These are phyloP conservation scores for Myxozyma nipponensis DNA, from an alignment of 805 yeast species.

Conservation along the genomic window DNA sequence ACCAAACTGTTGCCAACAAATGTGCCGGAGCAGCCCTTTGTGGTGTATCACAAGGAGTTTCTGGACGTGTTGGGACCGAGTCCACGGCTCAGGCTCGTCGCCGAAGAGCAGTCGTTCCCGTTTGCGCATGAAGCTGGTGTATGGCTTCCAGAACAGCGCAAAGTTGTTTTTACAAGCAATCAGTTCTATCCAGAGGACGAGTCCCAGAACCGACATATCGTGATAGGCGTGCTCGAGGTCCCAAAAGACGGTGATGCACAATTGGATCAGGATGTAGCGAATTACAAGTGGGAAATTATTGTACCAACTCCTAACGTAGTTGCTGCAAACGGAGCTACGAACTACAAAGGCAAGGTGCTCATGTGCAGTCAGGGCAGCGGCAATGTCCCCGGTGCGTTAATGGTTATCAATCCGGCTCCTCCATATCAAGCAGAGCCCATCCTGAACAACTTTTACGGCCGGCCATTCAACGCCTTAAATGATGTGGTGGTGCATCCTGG, in stretches of 20 bases:
- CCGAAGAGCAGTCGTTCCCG: conserved; percentile 24
- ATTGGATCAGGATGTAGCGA: not conserved
- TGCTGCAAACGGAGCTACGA: conserved; percentile 32
- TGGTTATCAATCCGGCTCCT: conserved; percentile 25
- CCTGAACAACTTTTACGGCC: conserved; percentile 32
- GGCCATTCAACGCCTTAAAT: conserved; percentile 33
- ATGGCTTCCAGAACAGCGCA: conserved; percentile 30
- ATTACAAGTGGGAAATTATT: conserved; percentile 27
- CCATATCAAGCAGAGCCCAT: conserved; percentile 26
- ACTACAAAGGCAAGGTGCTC: conserved; percentile 30
- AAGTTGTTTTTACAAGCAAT: conserved; percentile 34
- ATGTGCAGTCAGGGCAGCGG: conserved; percentile 32
- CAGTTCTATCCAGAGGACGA: conserved; percentile 20
- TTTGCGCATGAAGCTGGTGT: conserved; percentile 36
- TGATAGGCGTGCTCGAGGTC: conserved; percentile 19
- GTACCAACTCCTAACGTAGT: conserved; percentile 27
- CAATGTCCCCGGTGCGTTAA: conserved; percentile 25
- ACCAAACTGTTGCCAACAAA: not conserved
- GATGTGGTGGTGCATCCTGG: conserved; percentile 32
- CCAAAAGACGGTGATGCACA: conserved; percentile 10
- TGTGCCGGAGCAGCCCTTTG: conserved; percentile 21
- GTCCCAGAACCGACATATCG: conserved; percentile 7
- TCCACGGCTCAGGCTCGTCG: conserved; percentile 25
- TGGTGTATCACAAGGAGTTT: conserved; percentile 25
- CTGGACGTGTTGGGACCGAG: conserved; percentile 20